Evolutionary conservation across 495 filamentous ascomycete genomes (phyloP).

Genomic region (Viridothelium virens): DNA sequence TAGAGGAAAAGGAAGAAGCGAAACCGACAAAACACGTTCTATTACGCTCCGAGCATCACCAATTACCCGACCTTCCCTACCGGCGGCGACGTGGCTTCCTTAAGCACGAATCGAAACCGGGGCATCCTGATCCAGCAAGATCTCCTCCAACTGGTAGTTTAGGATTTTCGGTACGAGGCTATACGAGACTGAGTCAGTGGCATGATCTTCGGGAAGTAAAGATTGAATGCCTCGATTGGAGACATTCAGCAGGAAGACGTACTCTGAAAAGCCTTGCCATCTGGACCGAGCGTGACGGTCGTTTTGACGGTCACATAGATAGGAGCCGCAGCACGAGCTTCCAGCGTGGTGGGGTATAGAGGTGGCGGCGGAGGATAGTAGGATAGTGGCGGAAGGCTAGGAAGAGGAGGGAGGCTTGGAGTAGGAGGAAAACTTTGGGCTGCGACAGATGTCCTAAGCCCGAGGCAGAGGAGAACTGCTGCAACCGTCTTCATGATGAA

Average conservation of each 20-base stretch:
- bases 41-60: not conserved
- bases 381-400: not conserved
- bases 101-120: not conserved
- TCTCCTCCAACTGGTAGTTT: not conserved
- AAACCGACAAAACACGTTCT: constrained; percentile 1
- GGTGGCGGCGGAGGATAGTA: not conserved
- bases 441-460: not conserved
- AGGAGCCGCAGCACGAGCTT: not conserved
- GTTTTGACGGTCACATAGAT: constrained; percentile 4
- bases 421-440: not conserved
- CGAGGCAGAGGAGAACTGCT: not conserved
- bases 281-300: not conserved
- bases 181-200: not conserved
- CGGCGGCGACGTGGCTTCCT: not conserved
- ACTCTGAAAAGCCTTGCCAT: constrained; percentile 7
- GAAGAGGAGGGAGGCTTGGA: not conserved
- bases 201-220: not conserved
- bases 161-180: not conserved
- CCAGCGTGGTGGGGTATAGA: not conserved
- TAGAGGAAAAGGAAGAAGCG: not conserved
- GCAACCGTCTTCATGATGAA: constrained; percentile 4
- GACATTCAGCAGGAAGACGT: not conserved
- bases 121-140: not conserved
- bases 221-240: not conserved
- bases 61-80: not conserved